These are phyloP conservation scores for Hypomyces perniciosus DNA, from an alignment of 2,329 filamentous ascomycete genomes.

Conservation along the genomic window DNA sequence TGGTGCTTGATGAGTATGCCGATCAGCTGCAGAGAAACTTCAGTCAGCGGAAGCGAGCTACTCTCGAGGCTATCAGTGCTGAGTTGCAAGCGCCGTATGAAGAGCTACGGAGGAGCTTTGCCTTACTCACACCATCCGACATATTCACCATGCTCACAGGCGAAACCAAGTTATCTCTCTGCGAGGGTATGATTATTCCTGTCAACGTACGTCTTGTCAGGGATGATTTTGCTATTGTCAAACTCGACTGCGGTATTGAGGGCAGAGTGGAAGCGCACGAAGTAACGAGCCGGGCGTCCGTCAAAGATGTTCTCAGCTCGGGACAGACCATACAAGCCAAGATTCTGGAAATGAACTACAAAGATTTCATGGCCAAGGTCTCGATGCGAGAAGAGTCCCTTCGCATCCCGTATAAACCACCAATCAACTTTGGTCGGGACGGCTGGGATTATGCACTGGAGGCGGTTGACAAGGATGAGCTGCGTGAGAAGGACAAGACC, in stretches of 20 bases:
- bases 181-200: slow-evolving; percentile 86
- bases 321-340: slow-evolving; percentile 87
- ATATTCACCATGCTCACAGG: slow-evolving; percentile 96
- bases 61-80: slow-evolving; percentile 89
- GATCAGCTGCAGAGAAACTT: slow-evolving; percentile 91
- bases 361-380: slow-evolving; percentile 75
- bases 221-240: slow-evolving; percentile 87
- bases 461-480: slow-evolving; percentile 70
- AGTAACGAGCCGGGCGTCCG: slow-evolving; percentile 65
- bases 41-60: slow-evolving; percentile 90
- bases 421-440: slow-evolving; percentile 64
- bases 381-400: slow-evolving; percentile 78
- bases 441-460: slow-evolving; percentile 88
- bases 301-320: slow-evolving; percentile 66
- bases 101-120: slow-evolving; percentile 79
- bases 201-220: slow-evolving; percentile 84
- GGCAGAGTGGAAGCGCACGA: slow-evolving; percentile 79
- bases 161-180: slow-evolving; percentile 77
- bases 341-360: slow-evolving; percentile 80
- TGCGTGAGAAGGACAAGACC: slow-evolving; percentile 78
- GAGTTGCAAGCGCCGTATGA: slow-evolving; percentile 92
- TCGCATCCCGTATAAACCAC: slow-evolving; percentile 63
- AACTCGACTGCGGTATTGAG: slow-evolving; percentile 90
- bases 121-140: slow-evolving; percentile 63
- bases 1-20: slow-evolving; percentile 94